Evolutionary conservation across 306 rosid genomes (phyloP).

Genomic region (Argentina anserina): DNA sequence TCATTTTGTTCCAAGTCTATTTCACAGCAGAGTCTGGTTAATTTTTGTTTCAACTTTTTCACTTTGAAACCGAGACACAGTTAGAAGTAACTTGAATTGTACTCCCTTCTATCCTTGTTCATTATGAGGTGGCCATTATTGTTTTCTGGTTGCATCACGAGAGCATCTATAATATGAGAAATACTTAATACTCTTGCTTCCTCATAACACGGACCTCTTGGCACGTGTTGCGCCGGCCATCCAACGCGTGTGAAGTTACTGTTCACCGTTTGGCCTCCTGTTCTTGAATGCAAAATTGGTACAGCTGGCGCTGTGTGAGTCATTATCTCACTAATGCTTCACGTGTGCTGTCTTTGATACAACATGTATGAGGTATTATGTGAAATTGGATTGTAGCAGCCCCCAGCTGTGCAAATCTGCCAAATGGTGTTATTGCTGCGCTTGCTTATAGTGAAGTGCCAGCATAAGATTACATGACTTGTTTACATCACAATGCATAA

Average conservation of each 20-base stretch:
- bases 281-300: not conserved
- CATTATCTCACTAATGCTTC: constrained; percentile 5
- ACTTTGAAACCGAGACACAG: not conserved
- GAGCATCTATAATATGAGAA: not conserved
- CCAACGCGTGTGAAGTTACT: not conserved
- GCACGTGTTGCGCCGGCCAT: not conserved
- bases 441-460: not conserved
- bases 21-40: not conserved
- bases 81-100: not conserved
- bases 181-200: not conserved
- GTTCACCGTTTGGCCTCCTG: not conserved
- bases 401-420: not conserved
- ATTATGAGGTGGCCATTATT: constrained; percentile 16
- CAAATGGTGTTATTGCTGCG: not conserved
- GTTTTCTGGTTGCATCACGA: not conserved
- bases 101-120: not conserved
- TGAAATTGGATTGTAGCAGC: not conserved
- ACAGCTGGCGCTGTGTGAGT: not conserved
- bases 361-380: not conserved
- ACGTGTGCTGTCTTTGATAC: constrained; percentile 1
- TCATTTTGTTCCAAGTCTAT: not conserved
- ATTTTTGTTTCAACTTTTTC: not conserved
- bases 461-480: not conserved
- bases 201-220: not conserved
- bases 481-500: not conserved